Conservation (phyloP, 108 stramenopile genomes). For the Seminavis robusta region DNA sequence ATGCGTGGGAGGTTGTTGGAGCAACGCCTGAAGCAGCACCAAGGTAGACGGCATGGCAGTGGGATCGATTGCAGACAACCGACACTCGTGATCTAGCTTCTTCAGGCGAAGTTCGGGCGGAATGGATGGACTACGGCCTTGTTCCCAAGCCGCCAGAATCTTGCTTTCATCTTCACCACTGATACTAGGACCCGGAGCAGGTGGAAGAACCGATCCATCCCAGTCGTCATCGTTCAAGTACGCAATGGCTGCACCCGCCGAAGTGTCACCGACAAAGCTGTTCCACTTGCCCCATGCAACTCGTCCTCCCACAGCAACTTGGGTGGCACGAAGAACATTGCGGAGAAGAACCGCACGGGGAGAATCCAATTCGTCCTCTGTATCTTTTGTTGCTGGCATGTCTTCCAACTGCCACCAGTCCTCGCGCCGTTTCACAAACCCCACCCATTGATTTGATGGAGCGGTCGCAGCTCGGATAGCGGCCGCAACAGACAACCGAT, state of each 20-base stretch:
- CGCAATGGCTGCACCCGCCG: not conserved
- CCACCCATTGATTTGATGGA: not conserved
- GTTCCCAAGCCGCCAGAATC: too few relatives aligned
- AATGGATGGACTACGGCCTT: too few relatives aligned
- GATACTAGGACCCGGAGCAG: not conserved
- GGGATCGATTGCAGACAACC: not conserved
- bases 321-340: not conserved
- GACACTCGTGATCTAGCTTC: slow-evolving; percentile 1
- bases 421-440: not conserved
- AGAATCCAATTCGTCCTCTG: too few relatives aligned
- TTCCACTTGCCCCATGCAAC: slow-evolving; percentile 5
- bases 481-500: not conserved
- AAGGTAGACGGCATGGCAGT: slow-evolving; percentile 1
- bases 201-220: slow-evolving; percentile 3
- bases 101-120: not conserved
- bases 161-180: not conserved
- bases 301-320: not conserved
- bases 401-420: slow-evolving; percentile 1
- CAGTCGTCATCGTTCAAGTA: slow-evolving; percentile 2
- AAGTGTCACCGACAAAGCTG: not conserved
- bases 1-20: not conserved
- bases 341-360: not conserved
- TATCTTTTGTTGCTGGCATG: not conserved
- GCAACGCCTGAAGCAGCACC: not conserved
- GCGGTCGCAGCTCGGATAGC: not conserved